Evolutionary conservation across 805 yeast species (phyloP).

Genomic region (Candida orba): DNA sequence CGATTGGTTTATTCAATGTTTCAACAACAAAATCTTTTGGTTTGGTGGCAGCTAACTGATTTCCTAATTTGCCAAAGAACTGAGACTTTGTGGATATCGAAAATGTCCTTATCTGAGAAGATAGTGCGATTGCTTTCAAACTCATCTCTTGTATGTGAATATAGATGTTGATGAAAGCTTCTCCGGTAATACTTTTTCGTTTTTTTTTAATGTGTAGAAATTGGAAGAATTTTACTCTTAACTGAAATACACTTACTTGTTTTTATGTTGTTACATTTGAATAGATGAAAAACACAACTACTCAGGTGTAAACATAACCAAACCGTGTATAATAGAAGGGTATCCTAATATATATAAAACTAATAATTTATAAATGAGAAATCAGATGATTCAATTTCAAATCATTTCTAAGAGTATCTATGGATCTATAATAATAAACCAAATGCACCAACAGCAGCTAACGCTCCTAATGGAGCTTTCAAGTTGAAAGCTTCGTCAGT

Average conservation of each 20-base stretch:
- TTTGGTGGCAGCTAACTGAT: conserved; percentile 30
- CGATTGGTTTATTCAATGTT: conserved; percentile 40
- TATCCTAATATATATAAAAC: no score
- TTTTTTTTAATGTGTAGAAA: no score
- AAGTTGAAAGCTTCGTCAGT: conserved; percentile 25
- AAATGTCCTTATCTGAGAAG: conserved; percentile 6
- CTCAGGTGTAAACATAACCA: no score
- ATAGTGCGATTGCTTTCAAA: background rate
- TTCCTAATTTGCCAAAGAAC: conserved; percentile 27
- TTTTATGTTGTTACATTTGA: no score
- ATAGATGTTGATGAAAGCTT: background rate
- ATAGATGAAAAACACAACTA: no score
- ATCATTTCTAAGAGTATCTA: no score
- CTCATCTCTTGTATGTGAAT: background rate
- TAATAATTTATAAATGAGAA: no score
- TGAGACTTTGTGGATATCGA: conserved; percentile 2
- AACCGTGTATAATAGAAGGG: no score
- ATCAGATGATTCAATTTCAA: no score
- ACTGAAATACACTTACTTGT: no score
- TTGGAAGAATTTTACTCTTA: no score
- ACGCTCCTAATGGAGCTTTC: conserved; percentile 34
- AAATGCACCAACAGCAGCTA: conserved; percentile 30
- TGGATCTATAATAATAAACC: conserved; percentile 11
- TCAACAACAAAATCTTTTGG: conserved; percentile 30
- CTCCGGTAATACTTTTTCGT: background rate